Percentiles rank a stretch among this genome's conserved stretches.
These are phyloP conservation scores for Monosporascus sp. DNA, from an alignment of 2,329 filamentous ascomycete genomes.

Conservation along the genomic window DNA sequence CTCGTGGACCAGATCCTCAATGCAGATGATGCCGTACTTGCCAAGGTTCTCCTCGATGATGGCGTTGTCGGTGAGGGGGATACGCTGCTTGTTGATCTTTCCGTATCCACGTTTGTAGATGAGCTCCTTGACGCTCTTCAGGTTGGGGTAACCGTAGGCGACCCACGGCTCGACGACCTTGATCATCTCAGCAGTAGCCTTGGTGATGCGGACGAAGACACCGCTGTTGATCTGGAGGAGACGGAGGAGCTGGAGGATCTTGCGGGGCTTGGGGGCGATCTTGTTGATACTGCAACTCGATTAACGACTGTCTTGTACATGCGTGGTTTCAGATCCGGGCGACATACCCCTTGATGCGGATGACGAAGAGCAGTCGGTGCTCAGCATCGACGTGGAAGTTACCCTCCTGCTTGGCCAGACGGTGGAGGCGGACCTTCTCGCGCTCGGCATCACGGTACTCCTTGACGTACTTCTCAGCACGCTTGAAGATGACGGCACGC, in stretches of 20 bases:
- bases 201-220: constrained; percentile 95
- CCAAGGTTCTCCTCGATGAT: constrained; percentile 95
- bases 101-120: constrained; percentile 99
- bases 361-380: constrained; percentile 93
- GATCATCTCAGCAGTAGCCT: constrained; percentile 95
- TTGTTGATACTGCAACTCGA: constrained; percentile 88
- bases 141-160: constrained; percentile 98
- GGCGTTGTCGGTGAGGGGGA: constrained; percentile 94
- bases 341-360: constrained; percentile 93
- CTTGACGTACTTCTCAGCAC: constrained; percentile 99
- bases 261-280: constrained; percentile 99
- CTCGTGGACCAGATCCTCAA: constrained; percentile 99
- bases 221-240: constrained; percentile 99
- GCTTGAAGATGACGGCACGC: constrained; percentile 98
- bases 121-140: constrained; percentile 98
- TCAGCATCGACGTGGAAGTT: constrained; percentile 92
- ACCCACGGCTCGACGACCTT: constrained; percentile 99
- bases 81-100: constrained; percentile 97
- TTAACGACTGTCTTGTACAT: constrained; percentile 10
- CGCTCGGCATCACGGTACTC: constrained; percentile 98
- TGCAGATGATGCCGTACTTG: constrained; percentile 98
- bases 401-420: constrained; percentile 86
- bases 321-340: neutral
- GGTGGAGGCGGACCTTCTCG: constrained; percentile 92
- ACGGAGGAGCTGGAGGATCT: constrained; percentile 98